phyloP scores from a whole-genome alignment of 148 eudicot species.

The Chenopodium album region DNA sequence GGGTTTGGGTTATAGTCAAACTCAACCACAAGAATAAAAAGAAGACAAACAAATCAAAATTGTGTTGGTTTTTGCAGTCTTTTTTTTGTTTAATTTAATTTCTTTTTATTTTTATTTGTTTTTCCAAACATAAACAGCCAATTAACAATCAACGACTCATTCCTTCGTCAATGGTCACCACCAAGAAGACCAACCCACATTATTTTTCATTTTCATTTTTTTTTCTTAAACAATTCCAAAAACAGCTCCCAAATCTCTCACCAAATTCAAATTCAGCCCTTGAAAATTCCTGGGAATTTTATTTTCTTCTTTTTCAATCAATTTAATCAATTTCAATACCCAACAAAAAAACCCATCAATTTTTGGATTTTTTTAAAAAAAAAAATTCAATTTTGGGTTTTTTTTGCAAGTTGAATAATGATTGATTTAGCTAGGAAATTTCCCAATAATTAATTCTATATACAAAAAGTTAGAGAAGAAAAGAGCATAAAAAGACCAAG shows the following conservation, averaged over 20 bases:
- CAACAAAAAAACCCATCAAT: neutral
- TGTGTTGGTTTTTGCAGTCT: neutral
- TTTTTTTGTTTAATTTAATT: too few relatives aligned
- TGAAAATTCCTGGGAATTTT: neutral
- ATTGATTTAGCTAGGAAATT: constrained; percentile 15
- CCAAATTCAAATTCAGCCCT: too few relatives aligned
- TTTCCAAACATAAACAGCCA: neutral
- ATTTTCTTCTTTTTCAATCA: neutral
- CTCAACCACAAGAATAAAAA: neutral
- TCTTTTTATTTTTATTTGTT: neutral
- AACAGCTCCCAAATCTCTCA: neutral
- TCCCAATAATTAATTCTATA: constrained; percentile 15
- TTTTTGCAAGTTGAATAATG: constrained; percentile 31
- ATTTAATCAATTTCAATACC: neutral
- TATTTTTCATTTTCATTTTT: neutral
- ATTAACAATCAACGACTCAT: neutral
- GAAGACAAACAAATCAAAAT: neutral
- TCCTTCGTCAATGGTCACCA: neutral
- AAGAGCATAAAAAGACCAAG: constrained; percentile 6
- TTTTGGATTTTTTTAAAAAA: neutral
- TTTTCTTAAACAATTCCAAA: neutral
- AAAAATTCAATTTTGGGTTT: neutral
- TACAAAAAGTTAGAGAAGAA: constrained; percentile 3
- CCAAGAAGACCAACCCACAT: neutral
- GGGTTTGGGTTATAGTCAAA: constrained; percentile 1